phyloP scores from a whole-genome alignment of 2,329 filamentous ascomycete species.

The Ophiocordyceps camponoti-rufipedis region DNA sequence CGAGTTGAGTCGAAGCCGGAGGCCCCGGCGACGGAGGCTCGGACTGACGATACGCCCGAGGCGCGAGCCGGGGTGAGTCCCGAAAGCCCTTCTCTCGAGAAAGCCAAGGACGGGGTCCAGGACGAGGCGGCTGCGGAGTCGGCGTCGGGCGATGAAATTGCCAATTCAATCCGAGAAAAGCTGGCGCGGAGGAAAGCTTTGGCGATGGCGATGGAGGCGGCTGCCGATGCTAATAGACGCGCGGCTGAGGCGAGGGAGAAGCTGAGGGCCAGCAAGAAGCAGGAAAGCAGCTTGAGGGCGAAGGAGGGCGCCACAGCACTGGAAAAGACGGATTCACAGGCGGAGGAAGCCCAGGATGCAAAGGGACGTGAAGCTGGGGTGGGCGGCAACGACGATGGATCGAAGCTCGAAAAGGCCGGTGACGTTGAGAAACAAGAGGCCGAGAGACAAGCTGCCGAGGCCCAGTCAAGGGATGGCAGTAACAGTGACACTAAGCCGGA shows the following conservation, averaged over 20 bases:
- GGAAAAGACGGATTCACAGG: not conserved
- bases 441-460: not conserved
- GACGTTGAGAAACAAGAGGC: too few species aligned
- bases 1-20: not conserved
- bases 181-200: not conserved
- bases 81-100: not conserved
- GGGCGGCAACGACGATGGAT: too few species aligned
- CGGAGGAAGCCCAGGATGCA: not conserved
- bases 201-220: not conserved
- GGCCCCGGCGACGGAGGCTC: not conserved
- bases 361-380: not conserved
- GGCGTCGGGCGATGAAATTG: not conserved
- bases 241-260: not conserved
- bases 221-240: not conserved
- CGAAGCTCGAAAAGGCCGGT: not conserved
- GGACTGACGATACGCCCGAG: not conserved
- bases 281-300: too few species aligned
- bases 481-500: not conserved
- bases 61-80: not conserved
- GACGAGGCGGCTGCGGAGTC: too few species aligned
- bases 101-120: too few species aligned
- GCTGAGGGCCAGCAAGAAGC: not conserved
- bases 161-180: not conserved
- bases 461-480: not conserved
- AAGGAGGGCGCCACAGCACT: not conserved